Base-by-base conservation (phyloP, 2,329 filamentous ascomycete species). In the Colletotrichum karsti region DNA sequence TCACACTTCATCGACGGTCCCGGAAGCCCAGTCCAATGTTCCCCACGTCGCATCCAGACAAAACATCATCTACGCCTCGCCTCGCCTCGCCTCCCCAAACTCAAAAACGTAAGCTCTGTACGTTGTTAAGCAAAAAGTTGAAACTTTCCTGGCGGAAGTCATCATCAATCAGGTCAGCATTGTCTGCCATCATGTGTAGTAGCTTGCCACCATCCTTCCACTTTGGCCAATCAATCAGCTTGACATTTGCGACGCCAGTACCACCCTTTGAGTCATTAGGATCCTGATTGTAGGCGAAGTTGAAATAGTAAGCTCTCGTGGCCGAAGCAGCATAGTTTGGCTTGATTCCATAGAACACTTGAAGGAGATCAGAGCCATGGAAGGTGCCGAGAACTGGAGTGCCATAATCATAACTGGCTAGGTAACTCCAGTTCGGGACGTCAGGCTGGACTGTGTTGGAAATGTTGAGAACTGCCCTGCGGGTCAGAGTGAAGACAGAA, bases 361-460 rank as follows among this genome's bases (percentile, higher is more conserved):
- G 82, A 12, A 90, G 67, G 1, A 91, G 69, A 63, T 91, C 89
- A 0, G 82, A 84, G 6, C 78, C 88, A 70, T 92, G 90, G 77
- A 89, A 90, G 0, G 90, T 92, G 2, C 90, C 90, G 0, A 92
- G 74, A 18, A 91, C 75, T 0, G 90, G 88, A 0, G 85, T 87
- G 2, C 86, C 87, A 71, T 89, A 85, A 74, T 88, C 77, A 73
- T 91, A 91, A 0, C 84, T 86, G 0, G 85, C 78, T 4, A 92
- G 81, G 75, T 91, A 92, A 0, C 85, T 88, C 88, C 88, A 92
- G 4, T 78, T 78, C 0, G 85, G 83, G 0, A 89, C 83, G 15
- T 78, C 74, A 0, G 84, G 83, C 37, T 82, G 80, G 4, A 81
- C 76, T 1, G 76, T 62, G 0, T 73, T 73, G 1, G 84, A 75